Base-by-base conservation (phyloP, 2,329 filamentous ascomycete genomes). In the Scedosporium boydii region DNA sequence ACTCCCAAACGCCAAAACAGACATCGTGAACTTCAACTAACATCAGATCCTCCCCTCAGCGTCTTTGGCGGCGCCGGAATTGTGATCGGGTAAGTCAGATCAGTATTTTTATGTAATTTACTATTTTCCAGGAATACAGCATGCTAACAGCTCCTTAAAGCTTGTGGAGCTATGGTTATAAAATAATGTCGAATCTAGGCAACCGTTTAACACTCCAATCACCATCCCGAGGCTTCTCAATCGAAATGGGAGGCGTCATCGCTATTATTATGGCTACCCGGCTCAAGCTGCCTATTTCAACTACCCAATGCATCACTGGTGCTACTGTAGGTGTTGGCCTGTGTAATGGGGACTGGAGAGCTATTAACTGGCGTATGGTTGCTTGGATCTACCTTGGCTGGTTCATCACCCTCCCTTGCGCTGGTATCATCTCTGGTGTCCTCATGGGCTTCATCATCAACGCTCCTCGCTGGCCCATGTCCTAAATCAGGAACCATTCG, bases 231-330 rank as follows among this genome's bases (percentile, higher is more conserved):
- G 83, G 84, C 53, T 83, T 80, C 72, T 81, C 78, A 29, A 84
- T 84, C 80, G 83, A 86, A 71, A 76, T 87, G 59, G 84, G 83
- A 42, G 80, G 81, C 27, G 83, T 84, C 34, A 79, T 85, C 66
- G 87, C 86, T 18, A 80, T 89, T 65, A 80, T 88, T 61, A 71
- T 88, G 67, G 85, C 85, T 59, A 87, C 86, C 1, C 82, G 84
- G 62, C 79, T 87, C 34, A 77, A 80, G 62, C 80, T 88, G 1
- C 85, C 85, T 2, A 78, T 88, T 29, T 87, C 84, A 1, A 88
- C 85, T 1, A 86, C 85, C 0, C 84, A 87, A 74, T 87, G 85
- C 70, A 85, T 86, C 68, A 84, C 80, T 46, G 84, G 84, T 57
- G 80, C 83, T 46, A 86, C 83, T n/a, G 83, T 87, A 55, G 84